Evolutionary conservation across 1,284 basidiomycete species (phyloP), one percentile per base, ranked within the genome.

Genomic region (Melampsora larici-populina): DNA sequence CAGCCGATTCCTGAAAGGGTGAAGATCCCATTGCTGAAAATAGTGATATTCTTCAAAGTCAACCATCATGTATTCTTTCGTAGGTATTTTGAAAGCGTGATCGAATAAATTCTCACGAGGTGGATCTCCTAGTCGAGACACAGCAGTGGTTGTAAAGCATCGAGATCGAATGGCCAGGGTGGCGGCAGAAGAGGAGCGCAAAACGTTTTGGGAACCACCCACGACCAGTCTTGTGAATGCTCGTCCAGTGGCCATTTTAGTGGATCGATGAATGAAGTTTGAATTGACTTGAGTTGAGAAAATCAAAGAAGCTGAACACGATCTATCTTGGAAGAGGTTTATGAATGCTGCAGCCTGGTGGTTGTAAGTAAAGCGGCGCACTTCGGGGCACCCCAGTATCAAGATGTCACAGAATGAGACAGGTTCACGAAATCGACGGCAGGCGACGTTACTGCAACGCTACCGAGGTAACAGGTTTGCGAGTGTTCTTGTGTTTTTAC

Each of bases 21-120:
- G 74, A 77, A 9, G 40, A 43, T 43, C 74, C 74, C 74, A 77
- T 77, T 6, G 63, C 72, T 75, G 48, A 8, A 72, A 70, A 55
- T 3, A n/a, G 2, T 15, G 29, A n/a, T 31, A 31, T 6, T 18
- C n/a, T n/a, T 33, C 1, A 21, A 11, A 26, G n/a, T 24, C 4
- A 71, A 33, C 9, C 5, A 36, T 36, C 36, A 4, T 36, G 36
- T 9, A 36, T 36, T 36, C 9, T 36, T 36, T 36, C 9, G 36
- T 36, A 36, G 36, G 9, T 36, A 36, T 36, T 36, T 36, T 4
- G 6, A 40, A 43, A 72, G 21, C 9, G 1, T n/a, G 9, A 31
- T 6, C 17, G 58, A 40, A 63, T 18, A 26, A 43, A 36, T n/a
- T 26, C 46, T 67, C 33, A 75, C 73, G 64, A 13, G 73, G 73